Conservation (phyloP, 192 early-diverging fungal species). For the Mortierella antarctica region DNA sequence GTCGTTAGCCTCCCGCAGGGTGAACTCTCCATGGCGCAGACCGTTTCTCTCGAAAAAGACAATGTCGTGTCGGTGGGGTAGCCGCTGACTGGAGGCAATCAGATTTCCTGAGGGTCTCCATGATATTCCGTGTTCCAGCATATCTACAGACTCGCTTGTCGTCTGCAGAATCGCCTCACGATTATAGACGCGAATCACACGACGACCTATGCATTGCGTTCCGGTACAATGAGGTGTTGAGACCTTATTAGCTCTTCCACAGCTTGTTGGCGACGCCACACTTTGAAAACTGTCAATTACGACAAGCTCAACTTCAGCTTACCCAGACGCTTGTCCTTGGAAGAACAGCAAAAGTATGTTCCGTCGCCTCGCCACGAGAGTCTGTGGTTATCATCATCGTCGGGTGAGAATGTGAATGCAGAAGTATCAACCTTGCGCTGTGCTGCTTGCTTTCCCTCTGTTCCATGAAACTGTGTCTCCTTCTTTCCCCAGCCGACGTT, state of each 20-base stretch:
- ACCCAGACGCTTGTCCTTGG: constrained; percentile 64
- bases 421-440: constrained; percentile 56
- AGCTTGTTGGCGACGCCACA: background rate
- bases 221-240: too few relatives aligned
- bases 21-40: constrained; percentile 92
- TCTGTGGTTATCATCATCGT: constrained; percentile 79
- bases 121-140: constrained; percentile 79
- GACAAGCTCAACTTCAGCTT: background rate
- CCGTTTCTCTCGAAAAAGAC: constrained; percentile 97
- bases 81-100: constrained; percentile 82
- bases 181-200: constrained; percentile 82
- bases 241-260: background rate
- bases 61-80: constrained; percentile 85
- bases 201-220: constrained; percentile 48
- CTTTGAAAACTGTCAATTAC: too few relatives aligned
- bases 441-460: constrained; percentile 82
- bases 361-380: constrained; percentile 95
- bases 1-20: constrained; percentile 67
- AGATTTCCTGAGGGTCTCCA: constrained; percentile 91
- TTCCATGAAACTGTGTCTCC: constrained; percentile 98
- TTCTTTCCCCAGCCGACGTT: constrained; percentile 97
- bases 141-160: constrained; percentile 81
- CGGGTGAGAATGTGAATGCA: constrained; percentile 58
- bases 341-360: constrained; percentile 81
- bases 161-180: constrained; percentile 88